Conservation (phyloP, 306 rosid species). For the Hippophae rhamnoides region DNA sequence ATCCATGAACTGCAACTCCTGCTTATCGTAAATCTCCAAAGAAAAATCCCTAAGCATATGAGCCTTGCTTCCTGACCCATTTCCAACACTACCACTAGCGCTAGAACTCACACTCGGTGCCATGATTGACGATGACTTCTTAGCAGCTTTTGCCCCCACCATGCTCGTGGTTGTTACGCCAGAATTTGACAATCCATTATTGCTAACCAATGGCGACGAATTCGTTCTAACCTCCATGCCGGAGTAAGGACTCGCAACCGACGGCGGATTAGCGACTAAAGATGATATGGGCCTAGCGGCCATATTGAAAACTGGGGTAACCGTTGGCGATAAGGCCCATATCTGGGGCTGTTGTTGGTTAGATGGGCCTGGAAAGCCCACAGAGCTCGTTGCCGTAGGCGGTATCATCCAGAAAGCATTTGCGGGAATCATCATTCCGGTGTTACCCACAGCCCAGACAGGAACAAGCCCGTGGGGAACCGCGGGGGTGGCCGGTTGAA, state of each 20-base stretch:
- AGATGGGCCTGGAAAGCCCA: constrained; percentile 9
- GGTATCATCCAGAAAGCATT: constrained; percentile 68
- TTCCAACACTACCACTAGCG: constrained; percentile 4
- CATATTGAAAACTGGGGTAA: constrained; percentile 38
- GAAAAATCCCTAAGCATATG: constrained; percentile 40
- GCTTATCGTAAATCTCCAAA: constrained; percentile 34
- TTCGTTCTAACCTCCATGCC: background rate
- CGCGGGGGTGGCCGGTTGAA: constrained; percentile 22
- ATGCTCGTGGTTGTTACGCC: constrained; percentile 35
- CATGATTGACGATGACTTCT: constrained; percentile 36
- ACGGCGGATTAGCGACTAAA: constrained; percentile 11
- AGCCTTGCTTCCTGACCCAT: constrained; percentile 10
- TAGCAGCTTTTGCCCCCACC: constrained; percentile 40
- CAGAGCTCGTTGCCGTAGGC: constrained; percentile 8
- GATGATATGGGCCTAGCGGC: constrained; percentile 37
- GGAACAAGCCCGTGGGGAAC: constrained; percentile 47
- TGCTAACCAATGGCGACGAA: background rate
- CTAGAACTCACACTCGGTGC: constrained; percentile 41
- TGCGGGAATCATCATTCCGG: constrained; percentile 44
- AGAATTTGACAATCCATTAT: constrained; percentile 17
- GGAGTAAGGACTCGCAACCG: background rate
- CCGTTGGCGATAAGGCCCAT: constrained; percentile 48
- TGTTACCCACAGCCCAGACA: constrained; percentile 40
- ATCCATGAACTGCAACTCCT: constrained; percentile 35
- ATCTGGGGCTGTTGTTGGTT: constrained; percentile 33